Evolutionary conservation across 495 filamentous ascomycete species (phyloP).

Genomic region (Apodospora peruviana): DNA sequence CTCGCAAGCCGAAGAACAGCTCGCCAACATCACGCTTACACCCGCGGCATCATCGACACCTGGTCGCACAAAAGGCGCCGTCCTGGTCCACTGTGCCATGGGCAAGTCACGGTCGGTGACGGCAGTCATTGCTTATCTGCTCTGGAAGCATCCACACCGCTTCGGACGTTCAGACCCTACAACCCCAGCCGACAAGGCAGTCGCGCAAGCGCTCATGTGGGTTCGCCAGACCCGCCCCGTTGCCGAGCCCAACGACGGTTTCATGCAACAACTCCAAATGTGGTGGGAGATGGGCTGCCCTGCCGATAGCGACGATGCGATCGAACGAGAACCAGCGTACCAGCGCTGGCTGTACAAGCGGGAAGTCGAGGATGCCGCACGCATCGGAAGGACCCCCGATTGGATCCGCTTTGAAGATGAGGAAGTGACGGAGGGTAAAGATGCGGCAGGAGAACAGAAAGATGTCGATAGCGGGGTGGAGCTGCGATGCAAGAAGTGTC

Average conservation of each 20-base stretch:
- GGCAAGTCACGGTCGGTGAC: slow-evolving; percentile 90
- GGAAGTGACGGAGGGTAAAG: slow-evolving; percentile 17
- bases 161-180: slow-evolving; percentile 27
- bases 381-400: slow-evolving; percentile 57
- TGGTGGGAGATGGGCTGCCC: slow-evolving; percentile 82
- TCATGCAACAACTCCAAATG: slow-evolving; percentile 81
- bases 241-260: slow-evolving; percentile 82
- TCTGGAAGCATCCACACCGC: slow-evolving; percentile 53
- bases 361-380: slow-evolving; percentile 68
- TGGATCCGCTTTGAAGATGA: slow-evolving; percentile 85
- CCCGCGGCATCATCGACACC: neutral
- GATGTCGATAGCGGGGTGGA: slow-evolving; percentile 26
- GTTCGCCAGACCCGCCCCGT: slow-evolving; percentile 62
- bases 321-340: slow-evolving; percentile 65
- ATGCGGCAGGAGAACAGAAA: neutral
- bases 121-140: slow-evolving; percentile 77
- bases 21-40: slow-evolving; percentile 1
- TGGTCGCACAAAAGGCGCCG: slow-evolving; percentile 16
- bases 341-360: slow-evolving; percentile 83
- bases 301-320: slow-evolving; percentile 41
- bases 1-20: slow-evolving; percentile 1
- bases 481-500: slow-evolving; percentile 62
- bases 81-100: slow-evolving; percentile 72
- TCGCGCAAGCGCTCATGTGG: slow-evolving; percentile 36
- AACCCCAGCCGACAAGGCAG: slow-evolving; percentile 20